Evolutionary conservation across 1,284 basidiomycete genomes (phyloP).

Genomic region (Tylopilus orsonianus): DNA sequence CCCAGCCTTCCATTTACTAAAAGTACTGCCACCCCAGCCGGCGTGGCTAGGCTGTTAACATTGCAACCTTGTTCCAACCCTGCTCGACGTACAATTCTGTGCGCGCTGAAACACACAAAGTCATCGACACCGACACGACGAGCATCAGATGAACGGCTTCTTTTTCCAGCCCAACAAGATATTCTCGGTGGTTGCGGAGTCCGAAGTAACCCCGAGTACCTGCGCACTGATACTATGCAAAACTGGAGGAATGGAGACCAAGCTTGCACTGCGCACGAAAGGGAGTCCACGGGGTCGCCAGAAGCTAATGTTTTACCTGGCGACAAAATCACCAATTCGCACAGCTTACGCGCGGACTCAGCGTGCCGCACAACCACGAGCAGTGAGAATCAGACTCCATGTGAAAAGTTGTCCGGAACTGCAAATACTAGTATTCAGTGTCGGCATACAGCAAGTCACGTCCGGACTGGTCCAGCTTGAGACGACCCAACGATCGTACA

Average conservation of each 20-base stretch:
- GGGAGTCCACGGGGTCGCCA: conserved; percentile 4
- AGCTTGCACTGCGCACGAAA: neutral
- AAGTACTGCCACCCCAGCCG: conserved; percentile 21
- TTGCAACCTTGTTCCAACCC: conserved; percentile 32
- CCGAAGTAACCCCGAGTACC: neutral
- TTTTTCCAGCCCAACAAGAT: neutral
- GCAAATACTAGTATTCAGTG: conserved; percentile 13
- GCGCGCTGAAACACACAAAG: conserved; percentile 23
- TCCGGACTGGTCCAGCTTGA: neutral
- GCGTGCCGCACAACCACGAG: conserved; percentile 22
- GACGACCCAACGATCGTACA: no score
- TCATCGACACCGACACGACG: conserved; percentile 2
- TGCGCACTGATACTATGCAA: neutral
- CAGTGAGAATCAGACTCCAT: conserved; percentile 28
- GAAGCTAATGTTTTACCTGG: neutral
- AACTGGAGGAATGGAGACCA: conserved; percentile 1
- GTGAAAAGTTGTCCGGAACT: conserved; percentile 22
- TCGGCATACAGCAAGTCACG: conserved; percentile 23
- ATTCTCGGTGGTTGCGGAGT: neutral
- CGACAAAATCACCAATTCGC: conserved; percentile 5
- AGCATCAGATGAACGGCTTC: conserved; percentile 7
- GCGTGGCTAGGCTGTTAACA: conserved; percentile 27
- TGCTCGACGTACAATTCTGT: conserved; percentile 13
- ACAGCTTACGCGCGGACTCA: conserved; percentile 25
- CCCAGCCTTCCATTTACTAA: conserved; percentile 24